Conservation (phyloP, 768 basidiomycete species). For the Boletus reticuloceps region DNA sequence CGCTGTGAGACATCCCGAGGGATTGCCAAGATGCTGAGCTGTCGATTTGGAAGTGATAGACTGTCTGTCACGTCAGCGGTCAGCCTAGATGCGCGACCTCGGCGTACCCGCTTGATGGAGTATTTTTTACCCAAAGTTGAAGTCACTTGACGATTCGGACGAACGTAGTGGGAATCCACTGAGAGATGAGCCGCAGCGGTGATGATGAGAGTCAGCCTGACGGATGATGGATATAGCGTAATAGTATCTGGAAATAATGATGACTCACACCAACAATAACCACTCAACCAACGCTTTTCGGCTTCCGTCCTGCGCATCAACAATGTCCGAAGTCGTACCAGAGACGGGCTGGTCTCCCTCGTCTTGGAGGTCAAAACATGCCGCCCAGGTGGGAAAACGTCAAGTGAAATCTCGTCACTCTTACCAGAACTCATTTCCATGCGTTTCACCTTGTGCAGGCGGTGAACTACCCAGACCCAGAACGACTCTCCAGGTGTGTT, state of each 20-base stretch:
- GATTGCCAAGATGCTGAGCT: background rate
- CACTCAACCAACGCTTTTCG: too few relatives aligned
- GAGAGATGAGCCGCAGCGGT: background rate
- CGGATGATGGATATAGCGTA: too few relatives aligned
- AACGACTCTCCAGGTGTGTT: constrained; percentile 54
- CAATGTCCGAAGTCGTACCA: constrained; percentile 13
- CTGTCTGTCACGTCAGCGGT: background rate
- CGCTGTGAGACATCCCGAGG: background rate
- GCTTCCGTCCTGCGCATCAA: background rate
- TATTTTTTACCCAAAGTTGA: background rate
- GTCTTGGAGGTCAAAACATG: constrained; percentile 76
- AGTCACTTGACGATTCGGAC: background rate
- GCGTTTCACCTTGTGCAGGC: constrained; percentile 38
- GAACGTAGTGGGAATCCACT: background rate
- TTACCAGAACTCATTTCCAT: background rate
- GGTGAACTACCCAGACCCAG: constrained; percentile 68
- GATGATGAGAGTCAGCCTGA: background rate
- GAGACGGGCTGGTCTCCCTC: constrained; percentile 58
- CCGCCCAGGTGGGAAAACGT: constrained; percentile 62
- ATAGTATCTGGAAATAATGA: too few relatives aligned
- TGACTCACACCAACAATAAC: background rate
- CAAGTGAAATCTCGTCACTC: background rate
- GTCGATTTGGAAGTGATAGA: background rate
- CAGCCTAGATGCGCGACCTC: background rate
- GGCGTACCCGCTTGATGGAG: background rate